phyloP scores from a whole-genome alignment of 148 eudicot species.

The Hydrangea macrophylla region DNA sequence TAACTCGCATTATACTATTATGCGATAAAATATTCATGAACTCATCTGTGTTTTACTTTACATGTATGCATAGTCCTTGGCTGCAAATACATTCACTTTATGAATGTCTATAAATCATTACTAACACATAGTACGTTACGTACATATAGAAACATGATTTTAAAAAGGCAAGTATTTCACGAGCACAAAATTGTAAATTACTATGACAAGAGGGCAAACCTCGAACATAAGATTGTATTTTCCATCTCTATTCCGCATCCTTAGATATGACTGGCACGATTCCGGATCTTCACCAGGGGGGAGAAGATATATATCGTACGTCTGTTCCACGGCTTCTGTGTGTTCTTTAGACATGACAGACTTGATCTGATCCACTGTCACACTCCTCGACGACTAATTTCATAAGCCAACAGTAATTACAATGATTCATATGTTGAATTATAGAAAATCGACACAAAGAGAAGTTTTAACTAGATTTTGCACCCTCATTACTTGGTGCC shows the following conservation, averaged over 20 bases:
- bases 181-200: background rate
- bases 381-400: slow-evolving; percentile 60
- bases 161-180: too few species aligned
- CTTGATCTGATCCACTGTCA: slow-evolving; percentile 65
- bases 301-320: slow-evolving; percentile 86
- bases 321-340: slow-evolving; percentile 61
- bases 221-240: slow-evolving; percentile 98
- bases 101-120: too few species aligned
- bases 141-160: too few species aligned
- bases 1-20: too few species aligned
- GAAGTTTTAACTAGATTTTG: background rate
- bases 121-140: too few species aligned
- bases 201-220: slow-evolving; percentile 39
- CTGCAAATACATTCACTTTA: too few species aligned
- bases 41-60: too few species aligned
- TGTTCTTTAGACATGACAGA: slow-evolving; percentile 49
- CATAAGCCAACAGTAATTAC: slow-evolving; percentile 10
- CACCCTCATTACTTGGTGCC: too few species aligned
- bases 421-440: background rate
- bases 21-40: too few species aligned
- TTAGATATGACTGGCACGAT: slow-evolving; percentile 89
- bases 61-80: too few species aligned
- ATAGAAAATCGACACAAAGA: background rate
- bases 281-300: slow-evolving; percentile 99
- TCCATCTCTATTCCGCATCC: slow-evolving; percentile 97